Percentiles rank a stretch among this genome's conserved stretches.
Conservation (phyloP, 1,284 basidiomycete genomes). For the Cutaneotrichosporon sp. region DNA sequence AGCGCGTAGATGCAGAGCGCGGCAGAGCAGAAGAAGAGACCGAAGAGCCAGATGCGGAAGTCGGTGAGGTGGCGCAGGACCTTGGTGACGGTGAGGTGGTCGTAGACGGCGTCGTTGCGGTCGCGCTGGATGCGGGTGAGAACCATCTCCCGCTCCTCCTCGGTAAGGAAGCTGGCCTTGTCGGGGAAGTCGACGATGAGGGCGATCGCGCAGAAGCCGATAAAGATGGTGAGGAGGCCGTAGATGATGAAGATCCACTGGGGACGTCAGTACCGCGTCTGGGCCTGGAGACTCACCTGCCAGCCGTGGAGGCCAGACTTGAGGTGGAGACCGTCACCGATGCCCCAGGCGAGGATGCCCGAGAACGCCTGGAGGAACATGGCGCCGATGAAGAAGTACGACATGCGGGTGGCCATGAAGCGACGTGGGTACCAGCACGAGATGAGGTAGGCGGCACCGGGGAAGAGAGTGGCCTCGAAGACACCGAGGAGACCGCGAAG, state of each 20-base stretch:
- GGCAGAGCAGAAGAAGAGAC: constrained; percentile 49
- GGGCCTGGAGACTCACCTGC: constrained; percentile 10
- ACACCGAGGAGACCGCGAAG: constrained; percentile 54
- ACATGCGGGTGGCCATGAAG: constrained; percentile 48
- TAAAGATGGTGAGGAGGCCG: constrained; percentile 18
- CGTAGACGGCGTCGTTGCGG: constrained; percentile 51
- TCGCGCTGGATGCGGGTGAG: constrained; percentile 22
- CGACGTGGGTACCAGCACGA: constrained; percentile 56
- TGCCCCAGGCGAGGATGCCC: constrained; percentile 10
- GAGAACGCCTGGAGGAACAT: constrained; percentile 21
- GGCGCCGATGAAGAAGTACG: constrained; percentile 21
- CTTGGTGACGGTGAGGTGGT: constrained; percentile 46
- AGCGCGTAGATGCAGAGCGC: constrained; percentile 29
- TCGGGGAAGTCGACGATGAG: constrained; percentile 23
- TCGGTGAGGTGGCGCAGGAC: constrained; percentile 45
- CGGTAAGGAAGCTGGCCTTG: constrained; percentile 22
- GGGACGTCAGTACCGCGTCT: constrained; percentile 14
- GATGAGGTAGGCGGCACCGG: constrained; percentile 52
- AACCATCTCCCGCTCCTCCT: constrained; percentile 16
- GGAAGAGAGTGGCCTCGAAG: constrained; percentile 50
- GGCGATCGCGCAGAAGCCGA: constrained; percentile 6
- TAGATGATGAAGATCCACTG: constrained; percentile 19
- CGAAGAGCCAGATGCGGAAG: constrained; percentile 55
- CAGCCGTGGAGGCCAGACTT: constrained; percentile 11
- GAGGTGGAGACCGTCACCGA: constrained; percentile 10